These are phyloP conservation scores for Yamadazyma sp. DNA, from an alignment of 805 yeast species.

Conservation along the genomic window DNA sequence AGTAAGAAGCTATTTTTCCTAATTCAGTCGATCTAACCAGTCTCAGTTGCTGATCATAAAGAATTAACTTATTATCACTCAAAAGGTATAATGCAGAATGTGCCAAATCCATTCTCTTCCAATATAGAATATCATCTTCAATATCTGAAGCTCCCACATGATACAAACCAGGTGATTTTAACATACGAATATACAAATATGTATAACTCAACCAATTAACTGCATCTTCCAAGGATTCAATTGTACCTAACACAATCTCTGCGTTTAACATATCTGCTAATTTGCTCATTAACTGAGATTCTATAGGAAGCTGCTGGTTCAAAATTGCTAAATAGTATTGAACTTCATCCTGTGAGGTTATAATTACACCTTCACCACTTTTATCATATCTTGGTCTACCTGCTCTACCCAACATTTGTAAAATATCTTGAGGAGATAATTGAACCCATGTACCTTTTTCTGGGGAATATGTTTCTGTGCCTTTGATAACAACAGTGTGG, in stretches of 20 bases:
- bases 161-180: conserved; percentile 66
- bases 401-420: conserved; percentile 98
- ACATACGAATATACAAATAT: conserved; percentile 77
- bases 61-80: conserved; percentile 52
- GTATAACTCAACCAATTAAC: conserved; percentile 77
- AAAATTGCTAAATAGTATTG: conserved; percentile 87
- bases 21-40: conserved; percentile 48
- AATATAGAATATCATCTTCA: conserved; percentile 43
- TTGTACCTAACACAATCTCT: conserved; percentile 73
- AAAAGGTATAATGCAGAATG: conserved; percentile 74
- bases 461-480: conserved; percentile 92
- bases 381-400: conserved; percentile 95
- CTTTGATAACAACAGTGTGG: conserved; percentile 88
- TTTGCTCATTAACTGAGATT: conserved; percentile 73
- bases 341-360: conserved; percentile 81
- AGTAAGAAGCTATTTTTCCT: conserved; percentile 83
- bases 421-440: conserved; percentile 89
- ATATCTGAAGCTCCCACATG: conserved; percentile 67
- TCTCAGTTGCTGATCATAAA: conserved; percentile 53
- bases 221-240: conserved; percentile 62
- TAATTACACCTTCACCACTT: conserved; percentile 90
- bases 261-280: conserved; percentile 81
- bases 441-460: conserved; percentile 86
- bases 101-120: conserved; percentile 61
- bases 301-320: conserved; percentile 89